Base-by-base conservation (phyloP, 306 rosid species). In the Malus orientalis region DNA sequence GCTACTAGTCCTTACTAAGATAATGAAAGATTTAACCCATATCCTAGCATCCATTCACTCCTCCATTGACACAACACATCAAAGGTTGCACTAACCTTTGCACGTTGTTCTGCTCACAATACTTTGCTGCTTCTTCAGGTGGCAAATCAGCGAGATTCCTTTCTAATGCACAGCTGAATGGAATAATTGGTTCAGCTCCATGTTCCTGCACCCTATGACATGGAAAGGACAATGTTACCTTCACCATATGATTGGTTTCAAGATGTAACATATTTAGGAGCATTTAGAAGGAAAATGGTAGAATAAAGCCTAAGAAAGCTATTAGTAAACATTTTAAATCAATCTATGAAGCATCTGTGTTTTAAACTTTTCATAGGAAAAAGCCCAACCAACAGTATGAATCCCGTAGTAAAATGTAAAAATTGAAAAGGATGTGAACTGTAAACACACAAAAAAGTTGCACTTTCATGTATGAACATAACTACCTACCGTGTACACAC, bases 151-250 rank as follows among this genome's bases (percentile, higher is more conserved):
- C 85, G 64, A 95, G 96, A 80, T 82, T 91, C 86, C 88, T 95
- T 81, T 95, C 99, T 54, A 95, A 88, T 67, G 38, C 93, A 69
- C 97, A 85, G 76, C 99, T 95, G 83, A 95, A 92, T 78, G 99
- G 99, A 83, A 95, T 90, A 74, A 95, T 91, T 11, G 74, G 84
- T 69, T 88, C 97, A 69, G 91, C 97, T 49, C 99, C 99, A 57
- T 95, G 97, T 86, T 92, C 99, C 89, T 95, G 99, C 71, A 95
- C 98, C 99, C 99, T 95, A 86, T 47, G 74, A 76, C 77, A 76
- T 44, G 70, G 67, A 80, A 70, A 55, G 57, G 20, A 55, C 29
- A 71, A 74, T 45, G 60, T 57, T 53, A 84, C 64, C 69, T 62
- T 60, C 33, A 55, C 32, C 60, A 25, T 32, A 62, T 20, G 19